Evolutionary conservation across 164 flowering plant genomes (phyloP).

Genomic region (Hamamelis virginiana): DNA sequence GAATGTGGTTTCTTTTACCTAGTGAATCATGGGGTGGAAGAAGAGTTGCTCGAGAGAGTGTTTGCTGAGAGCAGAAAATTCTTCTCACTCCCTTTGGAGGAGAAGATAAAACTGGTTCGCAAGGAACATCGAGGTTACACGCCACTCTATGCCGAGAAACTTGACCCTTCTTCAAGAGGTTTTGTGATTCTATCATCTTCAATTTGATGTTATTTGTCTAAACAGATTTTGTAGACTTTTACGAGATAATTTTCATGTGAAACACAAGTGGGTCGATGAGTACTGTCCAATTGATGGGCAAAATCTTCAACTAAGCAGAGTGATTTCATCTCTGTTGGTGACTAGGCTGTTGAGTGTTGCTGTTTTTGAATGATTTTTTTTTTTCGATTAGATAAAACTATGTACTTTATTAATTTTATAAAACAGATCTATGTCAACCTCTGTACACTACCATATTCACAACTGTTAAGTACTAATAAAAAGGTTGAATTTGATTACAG

Average conservation of each 20-base stretch:
- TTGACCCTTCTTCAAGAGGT: slow-evolving; percentile 66
- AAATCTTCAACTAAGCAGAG: not conserved
- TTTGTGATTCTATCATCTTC: not conserved
- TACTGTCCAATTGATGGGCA: not conserved
- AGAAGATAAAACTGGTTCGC: slow-evolving; percentile 60
- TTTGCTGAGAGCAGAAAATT: slow-evolving; percentile 62
- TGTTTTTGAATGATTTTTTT: too few relatives aligned
- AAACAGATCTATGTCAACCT: too few relatives aligned
- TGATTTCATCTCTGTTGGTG: not conserved
- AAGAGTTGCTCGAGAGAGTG: slow-evolving; percentile 47
- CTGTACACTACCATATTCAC: too few relatives aligned
- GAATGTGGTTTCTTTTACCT: slow-evolving; percentile 86
- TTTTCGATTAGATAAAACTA: too few relatives aligned
- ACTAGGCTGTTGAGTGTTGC: not conserved
- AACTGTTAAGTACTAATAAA: too few relatives aligned
- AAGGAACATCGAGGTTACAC: slow-evolving; percentile 70
- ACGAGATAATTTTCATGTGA: not conserved
- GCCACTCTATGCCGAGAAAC: slow-evolving; percentile 62
- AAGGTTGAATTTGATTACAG: not conserved
- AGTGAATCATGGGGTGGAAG: slow-evolving; percentile 78
- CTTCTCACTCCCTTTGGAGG: slow-evolving; percentile 64
- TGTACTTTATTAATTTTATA: too few relatives aligned
- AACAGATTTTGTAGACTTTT: not conserved
- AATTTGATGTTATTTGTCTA: not conserved
- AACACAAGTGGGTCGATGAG: not conserved